A percentile compares a stretch with the other conserved stretches of the same genome.
phyloP scores from a whole-genome alignment of 176 grass and related monocot species.

The Avena sativa region DNA sequence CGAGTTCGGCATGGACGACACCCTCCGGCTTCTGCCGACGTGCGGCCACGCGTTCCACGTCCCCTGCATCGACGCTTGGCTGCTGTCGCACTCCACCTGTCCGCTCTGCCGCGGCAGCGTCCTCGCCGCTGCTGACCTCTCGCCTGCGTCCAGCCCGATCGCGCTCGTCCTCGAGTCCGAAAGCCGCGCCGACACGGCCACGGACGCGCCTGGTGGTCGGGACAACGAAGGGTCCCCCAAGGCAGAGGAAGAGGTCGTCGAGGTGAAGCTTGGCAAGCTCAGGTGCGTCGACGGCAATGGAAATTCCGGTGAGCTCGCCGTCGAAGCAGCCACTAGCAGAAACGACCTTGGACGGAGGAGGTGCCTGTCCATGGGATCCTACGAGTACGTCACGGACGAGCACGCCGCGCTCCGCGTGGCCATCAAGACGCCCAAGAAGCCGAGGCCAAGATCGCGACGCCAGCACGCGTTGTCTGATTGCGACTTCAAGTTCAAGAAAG shows the following conservation, averaged over 20 bases:
- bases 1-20: conserved; percentile 79
- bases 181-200: background rate
- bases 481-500: conserved; percentile 68
- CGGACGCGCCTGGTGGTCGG: background rate
- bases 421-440: conserved; percentile 73
- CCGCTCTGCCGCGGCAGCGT: conserved; percentile 86
- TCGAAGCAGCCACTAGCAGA: conserved; percentile 23
- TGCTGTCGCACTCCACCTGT: conserved; percentile 92
- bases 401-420: conserved; percentile 60
- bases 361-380: conserved; percentile 93
- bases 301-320: conserved; percentile 34
- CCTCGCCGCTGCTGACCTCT: conserved; percentile 47
- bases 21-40: conserved; percentile 76
- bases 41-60: conserved; percentile 95
- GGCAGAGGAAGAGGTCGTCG: conserved; percentile 54
- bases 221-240: background rate
- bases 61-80: conserved; percentile 90
- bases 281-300: conserved; percentile 55
- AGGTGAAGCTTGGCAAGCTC: conserved; percentile 87
- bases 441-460: conserved; percentile 43
- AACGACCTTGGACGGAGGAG: conserved; percentile 61
- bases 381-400: conserved; percentile 88
- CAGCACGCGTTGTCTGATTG: conserved; percentile 75
- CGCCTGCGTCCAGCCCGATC: conserved; percentile 53
- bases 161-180: conserved; percentile 54